Conservation (phyloP, 352 stramenopile genomes). For the Phytophthora boehmeriae region DNA sequence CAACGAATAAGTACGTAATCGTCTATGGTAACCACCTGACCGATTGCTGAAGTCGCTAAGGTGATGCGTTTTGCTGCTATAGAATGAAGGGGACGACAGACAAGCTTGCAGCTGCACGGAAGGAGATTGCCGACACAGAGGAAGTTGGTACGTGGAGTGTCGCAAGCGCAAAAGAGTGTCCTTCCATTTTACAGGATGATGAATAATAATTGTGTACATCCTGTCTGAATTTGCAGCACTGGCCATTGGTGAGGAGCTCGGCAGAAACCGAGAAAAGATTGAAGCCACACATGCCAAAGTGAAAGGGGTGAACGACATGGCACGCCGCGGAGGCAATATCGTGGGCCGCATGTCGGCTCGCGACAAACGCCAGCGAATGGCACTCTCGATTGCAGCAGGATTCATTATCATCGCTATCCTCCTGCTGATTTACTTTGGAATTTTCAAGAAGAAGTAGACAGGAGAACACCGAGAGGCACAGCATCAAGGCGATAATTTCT, state of each 20-base stretch:
- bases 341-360: conserved; percentile 85
- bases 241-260: conserved; percentile 82
- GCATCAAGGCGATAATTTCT: conserved; percentile 23
- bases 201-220: conserved; percentile 2
- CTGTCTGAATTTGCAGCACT: conserved; percentile 43
- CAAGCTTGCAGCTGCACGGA: conserved; percentile 75
- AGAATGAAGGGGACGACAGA: conserved; percentile 88
- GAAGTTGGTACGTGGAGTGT: conserved; percentile 68
- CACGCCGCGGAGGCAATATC: conserved; percentile 79
- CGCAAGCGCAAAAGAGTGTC: neutral
- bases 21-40: neutral
- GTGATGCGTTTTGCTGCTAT: neutral
- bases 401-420: conserved; percentile 88
- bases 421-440: conserved; percentile 89
- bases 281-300: conserved; percentile 83
- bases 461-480: neutral
- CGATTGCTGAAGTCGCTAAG: neutral
- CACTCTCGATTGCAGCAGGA: conserved; percentile 68
- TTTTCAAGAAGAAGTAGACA: conserved; percentile 83
- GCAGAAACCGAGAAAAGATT: conserved; percentile 88
- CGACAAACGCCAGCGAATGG: conserved; percentile 80
- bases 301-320: conserved; percentile 88
- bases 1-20: conserved; percentile 76
- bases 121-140: conserved; percentile 86
- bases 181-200: neutral